Base-by-base conservation (phyloP, 148 eudicot genomes). In the Rhododendron simsii region DNA sequence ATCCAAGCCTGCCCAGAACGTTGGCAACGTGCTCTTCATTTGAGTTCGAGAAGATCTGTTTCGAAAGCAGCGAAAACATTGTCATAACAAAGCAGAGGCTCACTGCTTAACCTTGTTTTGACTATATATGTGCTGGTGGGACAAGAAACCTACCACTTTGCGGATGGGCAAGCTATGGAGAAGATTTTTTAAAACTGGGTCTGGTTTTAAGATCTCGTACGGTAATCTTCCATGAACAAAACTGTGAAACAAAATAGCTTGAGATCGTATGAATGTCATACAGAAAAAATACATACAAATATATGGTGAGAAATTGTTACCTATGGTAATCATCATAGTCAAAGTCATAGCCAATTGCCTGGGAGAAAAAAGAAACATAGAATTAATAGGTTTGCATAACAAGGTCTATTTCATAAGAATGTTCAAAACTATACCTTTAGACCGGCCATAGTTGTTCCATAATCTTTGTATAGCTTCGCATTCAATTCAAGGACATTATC, bases 371-470 rank as follows among this genome's bases (percentile, higher is more conserved):
- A 80, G 65, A 69, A 50, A 69, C 71, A 67, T 48, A 9, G 13
- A 63, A 82, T 35, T n/a, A 87, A 55, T 16, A 30, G 74, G 44
- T 9, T 33, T 55, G 11, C 28, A 59, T 41, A 39, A 61, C 23
- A 69, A 5, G 39, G 20, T 30, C 76, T 21, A 47, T 67, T 4
- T 80, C 28, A 13, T 81, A 30, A 47, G 73, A 76, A 55, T 59
- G 33, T 78, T 50, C 41, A 9, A 41, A 87, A 65, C 30, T 82
- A 55, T 90, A 96, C 99, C 94, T 90, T 89, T 65, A 95, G 96
- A 86, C 99, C 99, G 33, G 99, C 98, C 99, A 97, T 93, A 55
- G 99, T 94, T 33, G 99, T 95, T 69, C 99, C 99, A 87, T 94
- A 95, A 48, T 93, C 93, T 88, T 91, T 94, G 92, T 97, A 95